Conservation (phyloP, 805 yeast species). For the Yamadazyma nakazawae region DNA sequence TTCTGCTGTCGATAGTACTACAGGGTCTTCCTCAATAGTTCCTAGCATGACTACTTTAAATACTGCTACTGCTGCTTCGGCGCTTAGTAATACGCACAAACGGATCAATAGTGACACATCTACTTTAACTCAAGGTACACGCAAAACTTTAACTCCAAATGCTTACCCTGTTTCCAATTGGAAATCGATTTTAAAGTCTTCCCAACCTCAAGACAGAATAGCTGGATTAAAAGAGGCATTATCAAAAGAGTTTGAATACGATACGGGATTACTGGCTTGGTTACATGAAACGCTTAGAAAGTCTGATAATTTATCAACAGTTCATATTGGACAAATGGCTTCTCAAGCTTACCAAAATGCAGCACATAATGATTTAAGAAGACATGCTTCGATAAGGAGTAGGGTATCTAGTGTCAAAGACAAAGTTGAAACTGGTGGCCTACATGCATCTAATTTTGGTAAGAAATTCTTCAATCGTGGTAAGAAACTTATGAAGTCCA, state of each 20-base stretch:
- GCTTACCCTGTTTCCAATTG: conserved; percentile 38
- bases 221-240: conserved; percentile 42
- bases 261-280: conserved; percentile 61
- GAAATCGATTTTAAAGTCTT: conserved; percentile 37
- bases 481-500: conserved; percentile 40
- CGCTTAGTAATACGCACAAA: neutral
- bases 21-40: conserved; percentile 3
- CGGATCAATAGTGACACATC: conserved; percentile 14
- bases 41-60: conserved; percentile 6
- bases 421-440: conserved; percentile 43
- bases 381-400: conserved; percentile 48
- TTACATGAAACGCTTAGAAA: conserved; percentile 44
- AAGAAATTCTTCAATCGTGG: conserved; percentile 56
- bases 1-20: neutral
- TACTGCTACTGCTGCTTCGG: neutral
- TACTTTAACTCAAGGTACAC: conserved; percentile 7
- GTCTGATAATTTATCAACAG: conserved; percentile 30
- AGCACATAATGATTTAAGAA: conserved; percentile 49
- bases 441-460: conserved; percentile 52
- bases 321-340: conserved; percentile 53
- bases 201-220: conserved; percentile 42
- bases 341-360: conserved; percentile 66
- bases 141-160: conserved; percentile 14
- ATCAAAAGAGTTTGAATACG: conserved; percentile 40
- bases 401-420: conserved; percentile 48